Percentiles rank a stretch among this genome's conserved stretches.
Evolutionary conservation across 345 rosid species (phyloP).

Genomic region (Gossypium stocksii): DNA sequence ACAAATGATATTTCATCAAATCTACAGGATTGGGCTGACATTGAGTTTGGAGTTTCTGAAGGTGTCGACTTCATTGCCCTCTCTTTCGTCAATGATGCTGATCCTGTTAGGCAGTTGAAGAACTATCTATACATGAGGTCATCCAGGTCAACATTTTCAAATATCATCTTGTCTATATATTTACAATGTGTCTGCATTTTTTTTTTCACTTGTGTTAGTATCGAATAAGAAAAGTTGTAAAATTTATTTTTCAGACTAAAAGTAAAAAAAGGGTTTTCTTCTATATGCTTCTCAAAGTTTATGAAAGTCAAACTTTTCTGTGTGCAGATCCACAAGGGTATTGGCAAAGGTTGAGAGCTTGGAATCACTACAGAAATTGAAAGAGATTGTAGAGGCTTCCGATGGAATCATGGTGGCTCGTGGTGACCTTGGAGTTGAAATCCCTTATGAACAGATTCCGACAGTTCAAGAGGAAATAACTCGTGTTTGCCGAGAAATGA

Average conservation of each 20-base stretch:
- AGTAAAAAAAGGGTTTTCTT: background rate
- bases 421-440: slow-evolving; percentile 77
- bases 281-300: background rate
- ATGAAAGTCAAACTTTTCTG: background rate
- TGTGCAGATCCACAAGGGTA: slow-evolving; percentile 47
- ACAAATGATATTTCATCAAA: background rate
- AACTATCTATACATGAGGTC: slow-evolving; percentile 42
- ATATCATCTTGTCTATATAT: background rate
- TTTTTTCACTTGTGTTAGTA: background rate
- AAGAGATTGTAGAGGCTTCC: slow-evolving; percentile 58
- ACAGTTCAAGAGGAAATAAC: slow-evolving; percentile 55
- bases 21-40: slow-evolving; percentile 64
- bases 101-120: slow-evolving; percentile 48
- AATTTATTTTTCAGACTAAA: background rate
- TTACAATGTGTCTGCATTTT: background rate
- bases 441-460: slow-evolving; percentile 70
- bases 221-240: background rate
- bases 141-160: slow-evolving; percentile 40
- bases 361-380: slow-evolving; percentile 55
- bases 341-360: slow-evolving; percentile 71
- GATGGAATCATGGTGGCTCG: slow-evolving; percentile 79
- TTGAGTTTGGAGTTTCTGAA: slow-evolving; percentile 57
- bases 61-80: slow-evolving; percentile 60
- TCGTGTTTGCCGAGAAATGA: slow-evolving; percentile 47
- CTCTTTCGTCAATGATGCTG: slow-evolving; percentile 60